Percentiles rank a stretch among this genome's conserved stretches.
Conservation (phyloP, 257 asterid species). For the Nyctanthes arbortristis region DNA sequence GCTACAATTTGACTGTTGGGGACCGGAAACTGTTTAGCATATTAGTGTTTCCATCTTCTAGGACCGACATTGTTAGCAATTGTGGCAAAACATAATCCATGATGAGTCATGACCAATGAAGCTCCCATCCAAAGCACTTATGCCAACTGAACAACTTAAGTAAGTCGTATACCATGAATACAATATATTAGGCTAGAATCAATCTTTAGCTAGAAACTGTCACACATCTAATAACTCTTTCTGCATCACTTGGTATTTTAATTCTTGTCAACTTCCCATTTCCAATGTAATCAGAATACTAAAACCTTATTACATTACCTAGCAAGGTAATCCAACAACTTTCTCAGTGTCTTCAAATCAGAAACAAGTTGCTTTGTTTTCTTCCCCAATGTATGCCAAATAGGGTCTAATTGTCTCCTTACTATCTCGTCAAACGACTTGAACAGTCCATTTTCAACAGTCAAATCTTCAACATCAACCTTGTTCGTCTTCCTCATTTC, state of each 20-base stretch:
- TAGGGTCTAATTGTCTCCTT: slow-evolving; percentile 92
- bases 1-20: slow-evolving; percentile 7
- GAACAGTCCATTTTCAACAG: slow-evolving; percentile 93
- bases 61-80: slow-evolving; percentile 6
- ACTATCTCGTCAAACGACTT: slow-evolving; percentile 97
- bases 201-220: background rate
- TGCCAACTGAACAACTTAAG: slow-evolving; percentile 10
- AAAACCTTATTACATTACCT: slow-evolving; percentile 48
- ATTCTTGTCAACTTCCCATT: slow-evolving; percentile 3
- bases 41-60: slow-evolving; percentile 4
- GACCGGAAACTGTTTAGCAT: background rate
- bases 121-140: background rate
- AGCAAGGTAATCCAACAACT: slow-evolving; percentile 89
- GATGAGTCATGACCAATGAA: background rate
- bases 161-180: background rate
- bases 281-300: slow-evolving; percentile 6
- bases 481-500: slow-evolving; percentile 97
- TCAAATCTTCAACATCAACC: slow-evolving; percentile 94
- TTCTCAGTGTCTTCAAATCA: slow-evolving; percentile 90
- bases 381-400: slow-evolving; percentile 97
- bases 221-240: background rate
- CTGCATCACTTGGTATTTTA: background rate
- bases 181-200: background rate
- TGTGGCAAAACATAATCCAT: background rate
- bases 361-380: slow-evolving; percentile 95